Conservation (phyloP, 129 eudicot genomes). For the Mikania micrantha region DNA sequence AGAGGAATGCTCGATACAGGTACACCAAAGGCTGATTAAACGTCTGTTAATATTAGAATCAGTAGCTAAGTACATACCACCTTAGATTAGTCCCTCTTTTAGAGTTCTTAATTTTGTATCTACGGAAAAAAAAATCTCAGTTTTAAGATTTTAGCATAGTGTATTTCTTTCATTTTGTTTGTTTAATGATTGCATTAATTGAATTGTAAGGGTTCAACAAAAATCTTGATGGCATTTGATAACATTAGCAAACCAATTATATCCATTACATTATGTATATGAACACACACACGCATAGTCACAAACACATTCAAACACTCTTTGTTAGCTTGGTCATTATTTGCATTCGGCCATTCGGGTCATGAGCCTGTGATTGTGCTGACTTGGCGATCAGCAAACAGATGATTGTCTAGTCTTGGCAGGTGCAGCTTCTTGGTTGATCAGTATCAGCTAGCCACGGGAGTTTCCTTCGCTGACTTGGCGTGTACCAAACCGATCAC, state of each 20-base stretch:
- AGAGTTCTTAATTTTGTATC: slow-evolving; percentile 9
- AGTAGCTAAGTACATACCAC: background rate
- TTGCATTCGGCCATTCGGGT: slow-evolving; percentile 5
- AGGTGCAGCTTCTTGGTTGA: background rate
- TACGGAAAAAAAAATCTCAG: background rate
- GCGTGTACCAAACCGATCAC: slow-evolving; percentile 43
- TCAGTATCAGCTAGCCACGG: slow-evolving; percentile 19
- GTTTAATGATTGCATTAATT: background rate
- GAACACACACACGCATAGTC: background rate
- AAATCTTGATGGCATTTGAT: slow-evolving; percentile 12
- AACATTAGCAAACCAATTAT: background rate
- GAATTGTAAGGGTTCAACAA: background rate
- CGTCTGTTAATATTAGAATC: background rate
- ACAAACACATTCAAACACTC: background rate
- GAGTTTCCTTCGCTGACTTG: slow-evolving; percentile 47
- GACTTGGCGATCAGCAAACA: background rate
- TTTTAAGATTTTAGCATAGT: slow-evolving; percentile 2
- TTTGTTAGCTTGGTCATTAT: background rate
- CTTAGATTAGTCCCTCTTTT: background rate
- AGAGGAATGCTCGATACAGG: slow-evolving; percentile 21
- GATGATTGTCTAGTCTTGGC: background rate
- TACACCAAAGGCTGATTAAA: background rate
- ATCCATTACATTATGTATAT: background rate
- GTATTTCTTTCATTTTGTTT: background rate
- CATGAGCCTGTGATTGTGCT: background rate